Conservation (phyloP, 345 rosid genomes). For the Citrus hindsii region DNA sequence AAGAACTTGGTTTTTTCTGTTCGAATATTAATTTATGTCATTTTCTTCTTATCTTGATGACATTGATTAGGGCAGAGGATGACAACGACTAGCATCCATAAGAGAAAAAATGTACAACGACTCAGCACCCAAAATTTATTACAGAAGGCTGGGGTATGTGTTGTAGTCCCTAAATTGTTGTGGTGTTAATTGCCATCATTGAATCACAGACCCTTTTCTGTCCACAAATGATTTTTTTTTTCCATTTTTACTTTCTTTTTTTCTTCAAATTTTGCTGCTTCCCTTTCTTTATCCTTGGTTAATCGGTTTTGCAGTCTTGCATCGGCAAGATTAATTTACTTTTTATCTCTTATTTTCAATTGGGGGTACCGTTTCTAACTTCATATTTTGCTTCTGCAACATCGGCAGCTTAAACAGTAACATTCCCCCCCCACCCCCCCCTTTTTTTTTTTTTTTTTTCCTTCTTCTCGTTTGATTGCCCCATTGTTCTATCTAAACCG, state of each 20-base stretch:
- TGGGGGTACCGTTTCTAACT: neutral
- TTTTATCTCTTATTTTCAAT: neutral
- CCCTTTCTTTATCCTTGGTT: neutral
- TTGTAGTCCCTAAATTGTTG: neutral
- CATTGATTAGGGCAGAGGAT: neutral
- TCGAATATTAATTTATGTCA: neutral
- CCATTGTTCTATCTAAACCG: neutral
- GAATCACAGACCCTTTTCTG: neutral
- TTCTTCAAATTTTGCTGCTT: neutral
- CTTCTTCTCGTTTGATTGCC: neutral
- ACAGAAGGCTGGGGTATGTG: conserved; percentile 4
- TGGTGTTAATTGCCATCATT: neutral
- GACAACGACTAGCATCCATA: conserved; percentile 5
- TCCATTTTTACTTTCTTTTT: neutral
- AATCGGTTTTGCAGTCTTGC: neutral
- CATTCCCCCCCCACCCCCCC: neutral
- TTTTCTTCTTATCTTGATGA: neutral
- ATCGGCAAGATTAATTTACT: neutral
- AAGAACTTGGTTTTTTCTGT: neutral
- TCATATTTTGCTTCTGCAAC: neutral
- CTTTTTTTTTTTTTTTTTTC: too few relatives aligned
- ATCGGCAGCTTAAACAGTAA: neutral
- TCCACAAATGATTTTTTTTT: neutral
- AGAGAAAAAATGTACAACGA: neutral
- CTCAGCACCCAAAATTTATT: conserved; percentile 6